phyloP scores from a whole-genome alignment of 2,329 filamentous ascomycete genomes.

The Pseudogymnoascus sp. region DNA sequence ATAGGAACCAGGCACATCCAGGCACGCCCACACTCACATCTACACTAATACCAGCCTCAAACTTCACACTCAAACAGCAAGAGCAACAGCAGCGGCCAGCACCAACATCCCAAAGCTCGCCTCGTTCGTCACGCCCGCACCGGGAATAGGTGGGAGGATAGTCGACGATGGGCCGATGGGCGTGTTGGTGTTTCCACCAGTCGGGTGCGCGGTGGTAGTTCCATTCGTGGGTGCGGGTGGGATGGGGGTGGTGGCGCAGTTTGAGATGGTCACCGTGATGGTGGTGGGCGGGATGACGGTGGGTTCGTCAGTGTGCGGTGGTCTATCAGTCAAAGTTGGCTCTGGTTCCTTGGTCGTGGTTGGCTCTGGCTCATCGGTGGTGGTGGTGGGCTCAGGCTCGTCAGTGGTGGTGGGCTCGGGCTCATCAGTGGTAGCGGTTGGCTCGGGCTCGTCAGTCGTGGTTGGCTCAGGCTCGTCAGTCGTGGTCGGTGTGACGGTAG shows the following conservation, averaged over 20 bases:
- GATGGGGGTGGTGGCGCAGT: conserved; percentile 13
- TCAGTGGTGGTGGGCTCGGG: conserved; percentile 16
- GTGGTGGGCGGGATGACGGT: conserved; percentile 1
- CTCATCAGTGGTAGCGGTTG: conserved; percentile 17
- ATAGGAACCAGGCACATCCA: too few relatives aligned
- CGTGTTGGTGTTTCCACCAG: background rate
- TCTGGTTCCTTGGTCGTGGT: conserved; percentile 7
- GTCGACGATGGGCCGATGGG: background rate
- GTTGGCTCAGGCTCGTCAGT: conserved; percentile 11
- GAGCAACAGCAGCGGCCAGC: background rate
- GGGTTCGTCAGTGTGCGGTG: background rate
- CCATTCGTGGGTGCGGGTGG: conserved; percentile 13
- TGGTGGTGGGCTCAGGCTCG: background rate
- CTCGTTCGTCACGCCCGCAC: background rate
- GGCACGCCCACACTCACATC: too few relatives aligned
- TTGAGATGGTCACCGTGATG: background rate
- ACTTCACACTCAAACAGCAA: background rate
- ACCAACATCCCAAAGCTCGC: background rate
- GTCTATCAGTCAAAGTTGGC: background rate
- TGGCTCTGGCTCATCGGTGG: background rate
- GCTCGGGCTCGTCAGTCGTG: conserved; percentile 14
- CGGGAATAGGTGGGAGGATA: background rate
- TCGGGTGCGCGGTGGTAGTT: background rate
- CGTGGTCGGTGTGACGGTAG: conserved; percentile 20
- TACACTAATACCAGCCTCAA: too few relatives aligned